A percentile compares a stretch with the other conserved stretches of the same genome.
Evolutionary conservation across 2,329 filamentous ascomycete genomes (phyloP).

Genomic region (Chrysoporthe deuterocubensis): DNA sequence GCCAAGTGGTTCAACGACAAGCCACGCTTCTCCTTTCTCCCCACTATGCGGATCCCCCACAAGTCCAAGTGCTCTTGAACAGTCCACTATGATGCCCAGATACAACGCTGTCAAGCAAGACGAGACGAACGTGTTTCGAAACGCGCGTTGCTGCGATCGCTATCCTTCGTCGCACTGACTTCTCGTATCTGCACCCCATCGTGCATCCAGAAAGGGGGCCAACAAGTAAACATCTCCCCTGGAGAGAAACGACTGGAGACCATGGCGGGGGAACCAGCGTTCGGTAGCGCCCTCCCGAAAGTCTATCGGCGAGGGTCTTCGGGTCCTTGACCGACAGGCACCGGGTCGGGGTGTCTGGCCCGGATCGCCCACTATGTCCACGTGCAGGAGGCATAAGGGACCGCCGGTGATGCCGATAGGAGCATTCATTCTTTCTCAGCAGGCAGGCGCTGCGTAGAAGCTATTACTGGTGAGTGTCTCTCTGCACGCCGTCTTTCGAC

Average conservation of each 20-base stretch:
- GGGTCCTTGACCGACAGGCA: background rate
- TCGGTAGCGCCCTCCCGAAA: background rate
- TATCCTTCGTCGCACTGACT: background rate
- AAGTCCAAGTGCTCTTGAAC: background rate
- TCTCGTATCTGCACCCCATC: background rate
- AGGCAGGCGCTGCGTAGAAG: background rate
- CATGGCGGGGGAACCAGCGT: background rate
- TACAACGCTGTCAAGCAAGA: background rate
- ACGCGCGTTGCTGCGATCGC: background rate
- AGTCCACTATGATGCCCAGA: background rate
- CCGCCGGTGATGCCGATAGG: background rate
- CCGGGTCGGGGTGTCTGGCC: background rate
- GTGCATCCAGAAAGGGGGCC: background rate
- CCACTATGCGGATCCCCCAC: background rate
- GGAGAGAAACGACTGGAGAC: background rate
- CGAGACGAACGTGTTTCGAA: conserved; percentile 8
- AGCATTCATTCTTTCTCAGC: background rate
- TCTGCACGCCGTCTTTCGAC: background rate
- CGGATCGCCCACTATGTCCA: background rate
- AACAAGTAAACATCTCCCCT: background rate
- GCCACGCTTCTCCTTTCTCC: background rate
- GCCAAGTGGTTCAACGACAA: background rate
- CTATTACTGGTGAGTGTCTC: background rate
- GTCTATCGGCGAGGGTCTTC: background rate
- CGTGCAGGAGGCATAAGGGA: background rate